Evolutionary conservation across 352 stramenopile species (phyloP).

Genomic region (Phytophthora cryptogea): DNA sequence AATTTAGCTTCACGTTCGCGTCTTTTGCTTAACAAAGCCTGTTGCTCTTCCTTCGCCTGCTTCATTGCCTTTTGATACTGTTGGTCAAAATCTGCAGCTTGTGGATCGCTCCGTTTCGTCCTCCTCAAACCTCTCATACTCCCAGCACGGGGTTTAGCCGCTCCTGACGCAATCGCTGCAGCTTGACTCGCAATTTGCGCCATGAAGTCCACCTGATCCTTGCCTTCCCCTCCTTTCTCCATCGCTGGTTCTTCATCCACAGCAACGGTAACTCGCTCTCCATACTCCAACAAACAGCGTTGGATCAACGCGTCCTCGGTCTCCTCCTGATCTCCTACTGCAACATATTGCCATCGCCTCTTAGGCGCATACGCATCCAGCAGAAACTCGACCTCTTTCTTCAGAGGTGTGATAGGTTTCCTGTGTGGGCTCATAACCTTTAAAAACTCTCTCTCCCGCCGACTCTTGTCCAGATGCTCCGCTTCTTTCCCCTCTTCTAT

Average conservation of each 20-base stretch:
- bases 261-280: constrained; percentile 52
- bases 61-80: constrained; percentile 64
- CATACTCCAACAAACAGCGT: constrained; percentile 82
- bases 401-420: constrained; percentile 25
- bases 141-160: constrained; percentile 8
- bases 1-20: constrained; percentile 53
- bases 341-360: constrained; percentile 50
- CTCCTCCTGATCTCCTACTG: constrained; percentile 33
- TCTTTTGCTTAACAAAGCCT: constrained; percentile 42
- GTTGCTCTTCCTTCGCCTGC: constrained; percentile 57
- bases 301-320: constrained; percentile 75
- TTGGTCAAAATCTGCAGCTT: constrained; percentile 54
- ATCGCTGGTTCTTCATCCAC: constrained; percentile 21
- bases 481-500: constrained; percentile 40
- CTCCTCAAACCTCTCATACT: constrained; percentile 20
- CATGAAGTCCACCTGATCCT: constrained; percentile 36
- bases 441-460: constrained; percentile 37
- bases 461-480: constrained; percentile 47
- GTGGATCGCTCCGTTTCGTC: constrained; percentile 22
- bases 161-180: constrained; percentile 38
- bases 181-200: constrained; percentile 56
- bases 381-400: constrained; percentile 51
- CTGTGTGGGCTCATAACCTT: constrained; percentile 20
- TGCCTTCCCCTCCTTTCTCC: constrained; percentile 7
- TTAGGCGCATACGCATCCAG: constrained; percentile 43